Base-by-base conservation (phyloP, 208 protist genomes). In the Leishmania gerbilli region DNA sequence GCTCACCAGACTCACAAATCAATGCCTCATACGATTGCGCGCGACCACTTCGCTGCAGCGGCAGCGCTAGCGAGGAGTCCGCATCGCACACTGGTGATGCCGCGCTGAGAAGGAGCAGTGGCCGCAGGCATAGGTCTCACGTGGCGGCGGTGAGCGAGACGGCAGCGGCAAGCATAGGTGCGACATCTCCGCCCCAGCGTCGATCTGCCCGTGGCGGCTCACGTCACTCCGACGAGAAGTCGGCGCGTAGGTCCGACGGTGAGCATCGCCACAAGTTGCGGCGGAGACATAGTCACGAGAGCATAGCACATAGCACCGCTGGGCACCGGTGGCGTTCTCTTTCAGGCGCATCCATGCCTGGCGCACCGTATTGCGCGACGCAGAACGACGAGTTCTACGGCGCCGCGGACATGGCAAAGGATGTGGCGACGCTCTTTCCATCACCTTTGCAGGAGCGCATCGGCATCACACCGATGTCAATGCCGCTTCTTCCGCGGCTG, bases 351-450 rank as follows among this genome's bases (percentile, higher is more conserved):
- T 19, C 69, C 0, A 53, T 84, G 15, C 69, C 81, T 6, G 76
- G 72, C 37, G 81, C 76, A 6, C 68, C 76, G 53, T 84, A 81
- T 49, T 55, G 76, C 21, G 56, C 75, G 0, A 74, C 76, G 8
- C 81, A 82, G 65, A 85, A 79, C 64, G 82, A 85, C 27, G 77
- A 85, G 55, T 85, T 62, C 69, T 85, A 85, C 72, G 75, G 53
- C 45, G 77, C 62, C 0, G 77, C 65, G 5, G 65, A 62, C 34
- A 62, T 85, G 51, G 69, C 19, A 11, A 65, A 58, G 40, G 82
- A 81, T 56, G 82, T 76, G 40, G 77, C 64, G 42, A 31, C 76
- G 62, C 71, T 85, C 13, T 0, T 40, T 60, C 34, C 34, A 42
- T 13, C 21, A 15, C 42, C 49, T 31, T 31, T 56, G 5, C 45